phyloP scores from a whole-genome alignment of 768 basidiomycete genomes.

The Trametes meyenii region DNA sequence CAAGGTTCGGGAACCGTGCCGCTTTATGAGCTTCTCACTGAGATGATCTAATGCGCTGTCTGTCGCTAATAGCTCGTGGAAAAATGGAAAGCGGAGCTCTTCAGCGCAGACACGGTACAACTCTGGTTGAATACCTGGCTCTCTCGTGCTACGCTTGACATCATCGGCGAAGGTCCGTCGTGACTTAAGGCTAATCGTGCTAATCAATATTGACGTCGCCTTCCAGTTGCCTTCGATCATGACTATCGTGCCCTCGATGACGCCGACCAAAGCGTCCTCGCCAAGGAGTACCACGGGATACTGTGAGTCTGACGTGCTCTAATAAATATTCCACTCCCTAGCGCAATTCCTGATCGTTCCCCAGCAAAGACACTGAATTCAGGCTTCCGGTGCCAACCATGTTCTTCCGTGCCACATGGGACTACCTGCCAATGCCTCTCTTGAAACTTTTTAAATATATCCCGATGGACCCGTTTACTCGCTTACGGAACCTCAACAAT shows the following conservation, averaged over 20 bases:
- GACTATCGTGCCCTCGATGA: slow-evolving; percentile 23
- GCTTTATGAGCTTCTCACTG: too few species aligned
- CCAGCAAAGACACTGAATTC: slow-evolving; percentile 11
- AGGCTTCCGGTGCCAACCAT: slow-evolving; percentile 9
- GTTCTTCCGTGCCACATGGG: slow-evolving; percentile 25
- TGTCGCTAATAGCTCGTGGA: slow-evolving; percentile 18
- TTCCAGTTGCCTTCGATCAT: slow-evolving; percentile 27
- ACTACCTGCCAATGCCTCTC: slow-evolving; percentile 22
- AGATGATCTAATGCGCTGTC: background rate
- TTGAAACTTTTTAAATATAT: slow-evolving; percentile 20
- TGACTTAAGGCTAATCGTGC: too few species aligned
- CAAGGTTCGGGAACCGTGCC: slow-evolving; percentile 16
- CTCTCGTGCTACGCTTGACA: slow-evolving; percentile 25
- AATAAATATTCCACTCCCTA: too few species aligned
- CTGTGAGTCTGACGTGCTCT: slow-evolving; percentile 10
- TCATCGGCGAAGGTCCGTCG: slow-evolving; percentile 26
- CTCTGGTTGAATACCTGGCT: slow-evolving; percentile 22
- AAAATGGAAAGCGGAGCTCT: slow-evolving; percentile 26
- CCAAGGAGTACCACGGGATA: slow-evolving; percentile 24
- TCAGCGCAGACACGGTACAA: background rate
- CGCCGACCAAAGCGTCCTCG: slow-evolving; percentile 2
- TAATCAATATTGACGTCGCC: background rate
- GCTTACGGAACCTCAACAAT: slow-evolving; percentile 8
- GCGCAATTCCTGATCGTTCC: background rate
- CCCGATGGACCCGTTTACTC: slow-evolving; percentile 9